These are phyloP conservation scores for Eurotiales sp. DNA, from an alignment of 2,329 filamentous ascomycete species.

Conservation along the genomic window DNA sequence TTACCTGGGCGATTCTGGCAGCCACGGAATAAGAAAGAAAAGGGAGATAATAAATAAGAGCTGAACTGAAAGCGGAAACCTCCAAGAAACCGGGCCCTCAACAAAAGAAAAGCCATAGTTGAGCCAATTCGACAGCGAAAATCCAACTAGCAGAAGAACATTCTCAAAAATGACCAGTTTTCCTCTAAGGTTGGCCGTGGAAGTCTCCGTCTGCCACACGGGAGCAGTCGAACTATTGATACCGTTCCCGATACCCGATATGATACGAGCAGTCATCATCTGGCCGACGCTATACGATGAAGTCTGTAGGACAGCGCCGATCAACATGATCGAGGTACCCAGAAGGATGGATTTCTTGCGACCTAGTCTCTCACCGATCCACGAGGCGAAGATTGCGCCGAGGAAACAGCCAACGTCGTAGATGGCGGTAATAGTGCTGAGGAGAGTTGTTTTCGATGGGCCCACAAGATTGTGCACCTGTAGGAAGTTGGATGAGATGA, in stretches of 20 bases:
- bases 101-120: conserved; percentile 50
- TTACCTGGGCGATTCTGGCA: conserved; percentile 9
- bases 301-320: conserved; percentile 48
- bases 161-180: conserved; percentile 48
- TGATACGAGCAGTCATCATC: conserved; percentile 50
- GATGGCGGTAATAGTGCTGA: conserved; percentile 51
- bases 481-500: conserved; percentile 53
- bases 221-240: conserved; percentile 50
- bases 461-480: conserved; percentile 44
- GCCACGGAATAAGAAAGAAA: conserved; percentile 4
- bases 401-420: conserved; percentile 60
- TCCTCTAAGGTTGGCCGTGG: conserved; percentile 42
- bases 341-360: conserved; percentile 45
- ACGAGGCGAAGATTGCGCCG: conserved; percentile 47
- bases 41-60: conserved; percentile 43
- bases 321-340: conserved; percentile 46
- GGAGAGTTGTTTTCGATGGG: conserved; percentile 24
- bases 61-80: conserved; percentile 48
- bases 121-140: conserved; percentile 50
- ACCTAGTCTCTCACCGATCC: conserved; percentile 45
- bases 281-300: conserved; percentile 42
- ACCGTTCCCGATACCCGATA: conserved; percentile 48
- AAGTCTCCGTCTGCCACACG: conserved; percentile 52
- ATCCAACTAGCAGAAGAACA: conserved; percentile 51
- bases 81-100: conserved; percentile 41